phyloP scores from a whole-genome alignment of 305 asterid genomes.

The Solanum chacoense region DNA sequence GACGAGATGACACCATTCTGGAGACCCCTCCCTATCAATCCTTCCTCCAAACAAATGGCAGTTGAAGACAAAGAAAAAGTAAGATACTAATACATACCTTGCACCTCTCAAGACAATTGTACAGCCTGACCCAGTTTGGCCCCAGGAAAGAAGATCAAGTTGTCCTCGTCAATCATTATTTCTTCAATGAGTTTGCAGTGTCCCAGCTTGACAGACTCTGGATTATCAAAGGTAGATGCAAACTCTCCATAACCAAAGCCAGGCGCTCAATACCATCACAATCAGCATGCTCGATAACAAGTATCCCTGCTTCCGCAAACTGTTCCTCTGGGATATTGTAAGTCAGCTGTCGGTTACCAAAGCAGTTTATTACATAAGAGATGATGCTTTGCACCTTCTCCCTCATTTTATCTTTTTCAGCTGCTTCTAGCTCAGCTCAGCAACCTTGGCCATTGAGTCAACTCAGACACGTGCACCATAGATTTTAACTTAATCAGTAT shows the following conservation, averaged over 20 bases:
- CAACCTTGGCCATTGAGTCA: slow-evolving; percentile 97
- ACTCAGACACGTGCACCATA: slow-evolving; percentile 97
- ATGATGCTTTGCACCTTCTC: slow-evolving; percentile 87
- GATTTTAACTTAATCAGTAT: slow-evolving; percentile 85
- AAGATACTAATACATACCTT: slow-evolving; percentile 34
- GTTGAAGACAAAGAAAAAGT: not conserved
- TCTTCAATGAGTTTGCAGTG: slow-evolving; percentile 89
- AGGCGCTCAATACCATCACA: slow-evolving; percentile 91
- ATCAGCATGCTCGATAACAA: slow-evolving; percentile 95
- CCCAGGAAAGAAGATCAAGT: slow-evolving; percentile 85
- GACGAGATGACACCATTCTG: not conserved
- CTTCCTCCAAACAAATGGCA: not conserved
- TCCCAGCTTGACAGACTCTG: slow-evolving; percentile 88
- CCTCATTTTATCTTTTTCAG: slow-evolving; percentile 89
- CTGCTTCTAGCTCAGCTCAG: slow-evolving; percentile 91
- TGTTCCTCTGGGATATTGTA: slow-evolving; percentile 89
- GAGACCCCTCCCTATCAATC: not conserved
- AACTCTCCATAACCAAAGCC: slow-evolving; percentile 85
- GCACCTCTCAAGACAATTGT: slow-evolving; percentile 92
- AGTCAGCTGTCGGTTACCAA: slow-evolving; percentile 77
- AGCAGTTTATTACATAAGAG: slow-evolving; percentile 82
- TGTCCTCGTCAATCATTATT: slow-evolving; percentile 96
- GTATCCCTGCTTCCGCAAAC: slow-evolving; percentile 83
- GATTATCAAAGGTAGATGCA: slow-evolving; percentile 89
- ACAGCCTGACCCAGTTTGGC: slow-evolving; percentile 94